Evolutionary conservation across 352 stramenopile genomes (phyloP), one percentile per base, ranked within the genome.

Genomic region (Globisporangium polare): DNA sequence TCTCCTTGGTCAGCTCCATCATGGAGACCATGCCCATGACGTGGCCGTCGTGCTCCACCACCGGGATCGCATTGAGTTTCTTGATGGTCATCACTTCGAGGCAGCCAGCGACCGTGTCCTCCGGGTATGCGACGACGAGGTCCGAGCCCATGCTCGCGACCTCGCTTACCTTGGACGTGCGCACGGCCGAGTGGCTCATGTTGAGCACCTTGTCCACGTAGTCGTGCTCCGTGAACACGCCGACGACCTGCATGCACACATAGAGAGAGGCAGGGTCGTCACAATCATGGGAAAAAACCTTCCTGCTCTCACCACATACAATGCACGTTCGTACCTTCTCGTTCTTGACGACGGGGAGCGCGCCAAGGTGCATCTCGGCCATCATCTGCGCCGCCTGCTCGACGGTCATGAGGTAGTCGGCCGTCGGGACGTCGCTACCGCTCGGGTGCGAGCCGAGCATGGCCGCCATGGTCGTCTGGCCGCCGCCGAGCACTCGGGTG

Each of bases 141-240:
- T 71, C 58, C 12, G 70, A 42, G 3, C 68, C 65, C 67, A 78
- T 78, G 12, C 64, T 69, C 22, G 70, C 73, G 2, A 78, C 73
- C 22, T 81, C 73, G 15, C 49, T 53, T 24, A 81, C 73, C 45
- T 69, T 68, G 18, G 72, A 72, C 33, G 64, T 65, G 6, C 35
- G 46, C 17, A 63, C 62, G 12, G 67, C 70, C 50, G 68, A 63
- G 45, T 80, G 69, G 17, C n/a, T 53, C 15, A 29, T 43, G 41
- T 71, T 80, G 18, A 78, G 62, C 18, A 78, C 73, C 54, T 78
- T 78, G 43, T 78, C 65, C 51, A 81, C 72, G 63, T 81, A 81
- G 58, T 81, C 73, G 15, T 63, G 70, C 58, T 78, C 73, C 17
- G 73, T 77, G 54, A 81, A 77, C 51, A 81, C 12, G 4, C 73